These are phyloP conservation scores for Cladosporium cucumerinum DNA, from an alignment of 2,329 filamentous ascomycete genomes.

Conservation along the genomic window DNA sequence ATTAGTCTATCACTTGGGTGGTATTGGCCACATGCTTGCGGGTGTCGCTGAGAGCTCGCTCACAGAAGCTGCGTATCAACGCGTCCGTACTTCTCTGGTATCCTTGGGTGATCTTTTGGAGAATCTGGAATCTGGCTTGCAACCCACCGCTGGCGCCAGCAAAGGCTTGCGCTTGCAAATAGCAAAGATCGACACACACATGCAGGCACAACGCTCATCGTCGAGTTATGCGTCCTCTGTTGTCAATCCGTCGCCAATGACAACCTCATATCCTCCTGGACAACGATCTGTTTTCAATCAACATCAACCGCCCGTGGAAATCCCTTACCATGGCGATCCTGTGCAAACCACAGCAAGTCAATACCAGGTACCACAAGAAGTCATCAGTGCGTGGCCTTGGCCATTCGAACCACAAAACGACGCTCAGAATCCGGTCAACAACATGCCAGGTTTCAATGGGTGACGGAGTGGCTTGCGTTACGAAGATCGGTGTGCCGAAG, in stretches of 20 bases:
- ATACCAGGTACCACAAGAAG: constrained; percentile 41
- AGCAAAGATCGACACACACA: constrained; percentile 45
- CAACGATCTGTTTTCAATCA: constrained; percentile 4
- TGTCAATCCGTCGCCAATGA: not conserved
- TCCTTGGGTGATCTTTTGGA: constrained; percentile 47
- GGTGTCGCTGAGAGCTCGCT: constrained; percentile 46
- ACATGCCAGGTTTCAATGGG: not conserved
- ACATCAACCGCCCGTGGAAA: constrained; percentile 1
- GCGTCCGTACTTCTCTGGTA: constrained; percentile 42
- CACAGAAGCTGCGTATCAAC: constrained; percentile 42
- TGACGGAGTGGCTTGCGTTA: not conserved
- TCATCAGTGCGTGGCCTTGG: constrained; percentile 45
- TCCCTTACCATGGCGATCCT: not conserved
- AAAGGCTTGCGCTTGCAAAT: constrained; percentile 42
- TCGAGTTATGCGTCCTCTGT: constrained; percentile 18
- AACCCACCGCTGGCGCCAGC: constrained; percentile 40
- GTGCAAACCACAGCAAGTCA: constrained; percentile 24
- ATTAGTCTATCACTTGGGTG: constrained; percentile 48
- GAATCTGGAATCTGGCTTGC: constrained; percentile 43
- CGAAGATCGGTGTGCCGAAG: not conserved
- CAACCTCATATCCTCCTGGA: not conserved
- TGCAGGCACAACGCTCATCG: constrained; percentile 31
- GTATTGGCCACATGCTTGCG: constrained; percentile 50
- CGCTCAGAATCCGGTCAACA: not conserved
- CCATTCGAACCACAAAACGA: constrained; percentile 25